Base-by-base conservation (phyloP, 352 stramenopile genomes). In the Pythium periplocum region DNA sequence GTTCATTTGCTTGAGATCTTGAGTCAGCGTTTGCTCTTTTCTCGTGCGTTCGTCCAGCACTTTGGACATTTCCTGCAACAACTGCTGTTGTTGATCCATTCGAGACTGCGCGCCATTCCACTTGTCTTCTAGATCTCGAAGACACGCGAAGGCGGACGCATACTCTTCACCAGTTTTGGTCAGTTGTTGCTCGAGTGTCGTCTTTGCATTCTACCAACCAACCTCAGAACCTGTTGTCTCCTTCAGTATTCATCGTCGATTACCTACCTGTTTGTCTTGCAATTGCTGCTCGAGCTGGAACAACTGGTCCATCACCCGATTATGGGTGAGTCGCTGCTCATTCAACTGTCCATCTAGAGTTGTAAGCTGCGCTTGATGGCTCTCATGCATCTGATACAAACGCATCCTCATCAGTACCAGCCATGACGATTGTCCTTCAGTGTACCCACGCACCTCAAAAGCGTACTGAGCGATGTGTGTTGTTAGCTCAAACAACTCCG, bases 401-500 rank as follows among this genome's bases (percentile, higher is more conserved):
- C 17, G 17, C 17, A 26, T 26, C 17, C 17, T 26, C 17, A 26
- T 26, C 17, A 26, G 17, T 26, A 26, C 17, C 17, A 26, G 17
- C 17, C 17, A 26, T 0, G 17, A 26, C 17, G 17, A 26, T 26
- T 26, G 17, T 26, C 17, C 17, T 31, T 31, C 44, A 11, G 7
- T 30, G 1, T 17, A 10, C 9, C 26, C 26, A 39, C 48, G 34
- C 44, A 83, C 75, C 60, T 81, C 66, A 48, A 75, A 58, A 2
- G 74, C 70, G 51, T 71, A 71, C 38, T 61, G 57, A 5, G 75
- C 74, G 40, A 85, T 52, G 11, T 71, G 47, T 8, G 70, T 50
- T n/a, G 75, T 62, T 37, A 83, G 64, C 36, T 72, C 52, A 44
- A 83, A 80, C 6, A 87, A 59, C 42, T 83, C 73, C 12, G 45